Evolutionary conservation across 495 filamentous ascomycete genomes (phyloP).

Genomic region (Daldinia grandis): DNA sequence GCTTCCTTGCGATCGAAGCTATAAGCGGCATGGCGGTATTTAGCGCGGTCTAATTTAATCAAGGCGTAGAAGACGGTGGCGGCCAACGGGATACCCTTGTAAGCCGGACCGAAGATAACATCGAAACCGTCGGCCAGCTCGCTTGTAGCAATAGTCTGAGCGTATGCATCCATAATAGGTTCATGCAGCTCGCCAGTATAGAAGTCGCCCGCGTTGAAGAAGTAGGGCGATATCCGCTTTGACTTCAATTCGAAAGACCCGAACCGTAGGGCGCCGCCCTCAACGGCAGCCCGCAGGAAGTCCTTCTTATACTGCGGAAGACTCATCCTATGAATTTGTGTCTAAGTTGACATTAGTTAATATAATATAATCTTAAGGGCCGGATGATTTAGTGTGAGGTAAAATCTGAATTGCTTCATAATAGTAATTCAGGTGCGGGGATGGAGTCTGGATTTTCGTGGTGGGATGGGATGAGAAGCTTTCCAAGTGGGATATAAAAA

Average conservation of each 20-base stretch:
- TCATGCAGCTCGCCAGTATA: slow-evolving; percentile 76
- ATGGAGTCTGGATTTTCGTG: background rate
- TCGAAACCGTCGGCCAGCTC: slow-evolving; percentile 64
- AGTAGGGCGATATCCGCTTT: slow-evolving; percentile 93
- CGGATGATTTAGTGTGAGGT: background rate
- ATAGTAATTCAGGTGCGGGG: background rate
- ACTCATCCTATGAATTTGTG: slow-evolving; percentile 54
- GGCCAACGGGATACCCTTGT: slow-evolving; percentile 95
- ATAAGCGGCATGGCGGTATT: slow-evolving; percentile 72
- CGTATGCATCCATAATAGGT: slow-evolving; percentile 80
- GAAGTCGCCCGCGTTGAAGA: slow-evolving; percentile 94
- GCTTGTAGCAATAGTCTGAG: slow-evolving; percentile 67
- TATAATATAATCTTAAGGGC: background rate
- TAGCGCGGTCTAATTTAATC: slow-evolving; percentile 63
- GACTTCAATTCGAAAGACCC: slow-evolving; percentile 92
- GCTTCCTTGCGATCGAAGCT: slow-evolving; percentile 94
- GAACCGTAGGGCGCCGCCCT: slow-evolving; percentile 82
- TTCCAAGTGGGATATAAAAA: background rate
- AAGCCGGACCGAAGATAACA: slow-evolving; percentile 85
- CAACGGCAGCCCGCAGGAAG: slow-evolving; percentile 77
- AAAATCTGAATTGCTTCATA: background rate
- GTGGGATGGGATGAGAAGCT: too few species aligned
- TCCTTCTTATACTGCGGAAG: slow-evolving; percentile 64
- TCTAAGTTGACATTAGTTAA: background rate
- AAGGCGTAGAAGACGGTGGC: slow-evolving; percentile 74